These are phyloP conservation scores for Mrakia blollopis DNA, from an alignment of 768 basidiomycete species.

Conservation along the genomic window DNA sequence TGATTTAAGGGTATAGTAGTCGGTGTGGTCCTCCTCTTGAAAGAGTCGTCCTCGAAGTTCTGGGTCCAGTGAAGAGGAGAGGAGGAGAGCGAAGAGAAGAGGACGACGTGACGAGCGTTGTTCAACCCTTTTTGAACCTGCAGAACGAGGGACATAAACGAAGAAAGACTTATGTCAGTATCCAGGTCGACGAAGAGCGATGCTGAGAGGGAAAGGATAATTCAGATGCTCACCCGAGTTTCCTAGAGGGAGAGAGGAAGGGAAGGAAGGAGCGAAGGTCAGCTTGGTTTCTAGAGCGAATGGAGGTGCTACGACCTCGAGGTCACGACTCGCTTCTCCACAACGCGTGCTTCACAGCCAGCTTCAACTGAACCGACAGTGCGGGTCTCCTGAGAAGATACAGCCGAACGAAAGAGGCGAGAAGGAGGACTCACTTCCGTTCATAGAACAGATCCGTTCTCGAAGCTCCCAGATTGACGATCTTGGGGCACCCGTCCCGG, in stretches of 20 bases:
- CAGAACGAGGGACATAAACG: not conserved
- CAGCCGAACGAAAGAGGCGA: not conserved
- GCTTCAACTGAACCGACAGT: too few species aligned
- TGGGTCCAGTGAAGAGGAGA: not conserved
- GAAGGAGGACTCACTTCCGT: slow-evolving; percentile 25
- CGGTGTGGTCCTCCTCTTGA: too few species aligned
- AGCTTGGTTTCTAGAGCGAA: not conserved
- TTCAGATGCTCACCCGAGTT: slow-evolving; percentile 24
- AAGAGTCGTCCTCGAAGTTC: too few species aligned
- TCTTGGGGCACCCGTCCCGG: slow-evolving; percentile 96
- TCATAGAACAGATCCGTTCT: slow-evolving; percentile 52
- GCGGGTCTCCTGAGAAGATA: too few species aligned
- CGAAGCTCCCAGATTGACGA: slow-evolving; percentile 91
- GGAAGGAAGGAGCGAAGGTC: too few species aligned
- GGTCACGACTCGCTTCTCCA: too few species aligned
- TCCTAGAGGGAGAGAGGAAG: slow-evolving; percentile 15
- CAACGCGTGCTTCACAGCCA: not conserved
- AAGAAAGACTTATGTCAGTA: not conserved
- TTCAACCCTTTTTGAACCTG: slow-evolving; percentile 32
- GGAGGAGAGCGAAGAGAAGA: not conserved
- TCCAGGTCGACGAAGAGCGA: not conserved
- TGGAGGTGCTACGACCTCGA: not conserved
- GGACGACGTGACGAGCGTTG: not conserved
- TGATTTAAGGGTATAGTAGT: not conserved
- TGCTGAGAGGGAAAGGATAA: not conserved